Conservation (phyloP, 2,329 filamentous ascomycete genomes). For the Aspergillus sp. region DNA sequence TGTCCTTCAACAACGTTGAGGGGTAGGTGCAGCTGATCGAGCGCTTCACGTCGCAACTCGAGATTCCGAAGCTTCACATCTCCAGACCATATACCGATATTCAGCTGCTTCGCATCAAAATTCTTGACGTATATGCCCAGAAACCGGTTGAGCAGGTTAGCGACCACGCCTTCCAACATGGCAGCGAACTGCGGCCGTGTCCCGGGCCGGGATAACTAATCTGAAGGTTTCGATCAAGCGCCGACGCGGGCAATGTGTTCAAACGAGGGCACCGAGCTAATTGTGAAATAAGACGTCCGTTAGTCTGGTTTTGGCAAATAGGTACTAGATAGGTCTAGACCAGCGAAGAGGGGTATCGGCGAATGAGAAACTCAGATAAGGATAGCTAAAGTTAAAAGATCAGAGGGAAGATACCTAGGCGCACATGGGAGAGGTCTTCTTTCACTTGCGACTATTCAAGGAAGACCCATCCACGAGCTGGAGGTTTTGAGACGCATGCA, state of each 20-base stretch:
- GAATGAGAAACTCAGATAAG: background rate
- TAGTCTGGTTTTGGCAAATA: conserved; percentile 7
- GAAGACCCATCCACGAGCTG: conserved; percentile 34
- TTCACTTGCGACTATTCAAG: conserved; percentile 26
- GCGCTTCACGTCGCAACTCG: conserved; percentile 88
- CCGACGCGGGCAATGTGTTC: background rate
- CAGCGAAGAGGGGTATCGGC: conserved; percentile 10
- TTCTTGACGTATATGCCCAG: conserved; percentile 99
- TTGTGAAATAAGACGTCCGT: conserved; percentile 6
- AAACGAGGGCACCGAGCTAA: conserved; percentile 16
- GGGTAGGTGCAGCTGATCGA: conserved; percentile 94
- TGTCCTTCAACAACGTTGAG: conserved; percentile 97
- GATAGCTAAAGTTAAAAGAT: conserved; percentile 10
- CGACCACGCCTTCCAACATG: conserved; percentile 97
- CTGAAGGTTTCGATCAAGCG: conserved; percentile 14
- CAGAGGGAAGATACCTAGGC: conserved; percentile 18
- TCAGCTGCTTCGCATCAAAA: conserved; percentile 96
- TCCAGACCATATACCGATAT: conserved; percentile 98
- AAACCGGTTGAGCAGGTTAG: conserved; percentile 97
- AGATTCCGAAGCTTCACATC: conserved; percentile 95
- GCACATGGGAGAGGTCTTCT: conserved; percentile 27
- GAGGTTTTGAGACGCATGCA: conserved; percentile 25
- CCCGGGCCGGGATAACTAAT: conserved; percentile 64
- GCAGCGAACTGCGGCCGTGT: conserved; percentile 66
- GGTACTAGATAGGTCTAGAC: background rate